Conservation (phyloP, 768 basidiomycete species). For the Russula emetica region DNA sequence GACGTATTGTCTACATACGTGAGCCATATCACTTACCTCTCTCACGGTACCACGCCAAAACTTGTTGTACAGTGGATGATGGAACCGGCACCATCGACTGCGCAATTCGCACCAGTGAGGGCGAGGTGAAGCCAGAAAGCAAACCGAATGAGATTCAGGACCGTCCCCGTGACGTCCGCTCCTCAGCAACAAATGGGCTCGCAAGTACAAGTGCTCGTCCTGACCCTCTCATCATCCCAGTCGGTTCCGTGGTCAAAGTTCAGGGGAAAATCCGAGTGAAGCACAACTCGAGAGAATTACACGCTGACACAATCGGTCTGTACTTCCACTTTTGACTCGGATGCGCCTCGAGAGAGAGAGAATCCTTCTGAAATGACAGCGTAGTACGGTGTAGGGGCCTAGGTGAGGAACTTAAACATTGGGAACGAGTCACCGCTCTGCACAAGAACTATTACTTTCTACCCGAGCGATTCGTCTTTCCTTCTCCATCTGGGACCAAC, state of each 20-base stretch:
- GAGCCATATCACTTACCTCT: constrained; percentile 22
- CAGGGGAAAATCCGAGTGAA: constrained; percentile 20
- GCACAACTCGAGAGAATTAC: constrained; percentile 14
- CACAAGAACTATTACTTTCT: constrained; percentile 20
- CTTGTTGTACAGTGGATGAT: constrained; percentile 57
- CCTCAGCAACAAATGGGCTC: not conserved
- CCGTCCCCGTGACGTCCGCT: too few species aligned
- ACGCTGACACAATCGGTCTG: constrained; percentile 22
- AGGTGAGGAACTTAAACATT: constrained; percentile 21
- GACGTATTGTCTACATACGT: constrained; percentile 58
- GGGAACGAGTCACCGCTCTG: constrained; percentile 18
- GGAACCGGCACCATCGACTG: constrained; percentile 74
- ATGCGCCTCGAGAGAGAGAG: not conserved
- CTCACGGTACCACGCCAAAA: not conserved
- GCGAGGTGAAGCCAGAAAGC: not conserved
- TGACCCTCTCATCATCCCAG: constrained; percentile 1
- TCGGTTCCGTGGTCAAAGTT: constrained; percentile 21
- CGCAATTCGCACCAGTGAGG: constrained; percentile 35
- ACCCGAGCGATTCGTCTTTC: constrained; percentile 22
- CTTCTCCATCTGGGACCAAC: not conserved
- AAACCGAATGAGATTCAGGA: not conserved
- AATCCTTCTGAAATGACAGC: constrained; percentile 6
- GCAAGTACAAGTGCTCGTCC: not conserved
- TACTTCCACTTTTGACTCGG: not conserved
- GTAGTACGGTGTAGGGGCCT: constrained; percentile 21